Evolutionary conservation across 1,284 basidiomycete species (phyloP).

Genomic region (Fomitopsis betulina): DNA sequence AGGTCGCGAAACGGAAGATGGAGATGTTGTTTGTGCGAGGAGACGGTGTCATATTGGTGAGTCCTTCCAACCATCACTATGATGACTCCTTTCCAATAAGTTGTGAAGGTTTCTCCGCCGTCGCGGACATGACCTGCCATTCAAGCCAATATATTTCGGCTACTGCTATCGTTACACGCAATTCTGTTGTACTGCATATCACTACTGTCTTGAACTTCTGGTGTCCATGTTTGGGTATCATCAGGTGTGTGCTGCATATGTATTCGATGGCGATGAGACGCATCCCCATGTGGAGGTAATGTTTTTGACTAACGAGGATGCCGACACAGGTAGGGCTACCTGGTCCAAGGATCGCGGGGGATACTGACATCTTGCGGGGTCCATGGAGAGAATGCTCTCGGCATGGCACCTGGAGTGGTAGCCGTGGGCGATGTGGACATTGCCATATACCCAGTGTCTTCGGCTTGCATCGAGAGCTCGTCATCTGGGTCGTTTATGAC

Average conservation of each 20-base stretch:
- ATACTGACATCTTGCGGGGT: background rate
- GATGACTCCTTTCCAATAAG: background rate
- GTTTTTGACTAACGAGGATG: background rate
- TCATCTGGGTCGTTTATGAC: conserved; percentile 57
- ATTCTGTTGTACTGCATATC: conserved; percentile 8
- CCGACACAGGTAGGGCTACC: background rate
- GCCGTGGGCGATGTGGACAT: background rate
- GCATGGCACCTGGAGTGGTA: background rate
- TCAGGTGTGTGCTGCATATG: conserved; percentile 8
- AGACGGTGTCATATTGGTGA: conserved; percentile 88
- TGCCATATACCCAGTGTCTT: background rate
- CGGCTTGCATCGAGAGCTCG: conserved; percentile 17
- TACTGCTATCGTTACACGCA: conserved; percentile 5
- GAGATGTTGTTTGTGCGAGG: conserved; percentile 99
- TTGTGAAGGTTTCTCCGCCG: conserved; percentile 69
- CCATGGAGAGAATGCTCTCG: conserved; percentile 1
- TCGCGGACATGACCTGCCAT: conserved; percentile 41
- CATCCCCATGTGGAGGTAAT: background rate
- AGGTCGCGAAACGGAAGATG: conserved; percentile 93
- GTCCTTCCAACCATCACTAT: conserved; percentile 25
- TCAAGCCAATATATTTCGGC: conserved; percentile 32
- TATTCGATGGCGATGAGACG: background rate
- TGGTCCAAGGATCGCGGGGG: background rate
- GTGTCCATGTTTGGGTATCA: background rate
- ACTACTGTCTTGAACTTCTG: background rate